phyloP scores from a whole-genome alignment of 2,329 filamentous ascomycete genomes.

The Calonectria honghensis region DNA sequence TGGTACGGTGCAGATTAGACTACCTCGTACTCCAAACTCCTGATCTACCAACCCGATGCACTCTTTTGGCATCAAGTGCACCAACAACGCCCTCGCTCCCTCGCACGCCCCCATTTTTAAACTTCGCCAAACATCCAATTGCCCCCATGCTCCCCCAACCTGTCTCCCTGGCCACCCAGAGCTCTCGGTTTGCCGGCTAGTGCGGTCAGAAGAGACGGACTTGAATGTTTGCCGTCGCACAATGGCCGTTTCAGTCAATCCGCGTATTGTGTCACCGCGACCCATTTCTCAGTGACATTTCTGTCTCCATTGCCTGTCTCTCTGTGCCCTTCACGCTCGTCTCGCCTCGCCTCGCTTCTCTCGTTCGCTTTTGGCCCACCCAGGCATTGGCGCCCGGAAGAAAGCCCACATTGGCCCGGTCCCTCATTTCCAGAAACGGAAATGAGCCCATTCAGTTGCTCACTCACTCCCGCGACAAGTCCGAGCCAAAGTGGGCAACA shows the following conservation, averaged over 20 bases:
- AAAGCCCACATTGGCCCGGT: constrained; percentile 23
- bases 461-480: constrained; percentile 32
- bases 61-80: not conserved
- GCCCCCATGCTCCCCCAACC: constrained; percentile 20
- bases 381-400: not conserved
- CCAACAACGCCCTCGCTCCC: not conserved
- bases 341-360: constrained; percentile 38
- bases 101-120: constrained; percentile 22
- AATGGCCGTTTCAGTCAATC: constrained; percentile 50
- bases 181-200: constrained; percentile 1
- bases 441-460: constrained; percentile 30
- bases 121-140: constrained; percentile 11
- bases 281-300: not conserved
- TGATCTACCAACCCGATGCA: constrained; percentile 22
- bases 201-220: constrained; percentile 44
- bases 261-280: constrained; percentile 35
- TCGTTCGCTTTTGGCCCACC: constrained; percentile 14
- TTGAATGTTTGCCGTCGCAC: constrained; percentile 52
- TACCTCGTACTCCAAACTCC: constrained; percentile 31
- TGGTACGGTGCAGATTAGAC: constrained; percentile 29
- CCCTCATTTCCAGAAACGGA: constrained; percentile 38
- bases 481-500: constrained; percentile 33
- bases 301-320: not conserved
- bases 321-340: not conserved
- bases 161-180: not conserved